Percentiles rank a stretch among this genome's conserved stretches.
phyloP scores from a whole-genome alignment of 164 flowering plant genomes.

The Berberis vulgaris region DNA sequence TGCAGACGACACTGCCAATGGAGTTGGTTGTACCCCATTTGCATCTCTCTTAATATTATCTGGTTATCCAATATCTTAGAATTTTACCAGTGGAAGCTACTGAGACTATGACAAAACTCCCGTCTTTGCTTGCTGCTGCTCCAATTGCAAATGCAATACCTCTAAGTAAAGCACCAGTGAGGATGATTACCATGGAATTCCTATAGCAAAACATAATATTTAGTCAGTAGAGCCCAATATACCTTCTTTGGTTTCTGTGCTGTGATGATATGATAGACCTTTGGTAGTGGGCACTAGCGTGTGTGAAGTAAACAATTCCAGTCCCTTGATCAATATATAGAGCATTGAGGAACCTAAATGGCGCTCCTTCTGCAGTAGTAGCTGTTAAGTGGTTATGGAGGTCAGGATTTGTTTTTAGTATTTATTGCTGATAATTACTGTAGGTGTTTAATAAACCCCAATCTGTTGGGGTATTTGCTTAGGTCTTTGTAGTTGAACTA shows the following conservation, averaged over 20 bases:
- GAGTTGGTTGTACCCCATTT: conserved; percentile 8
- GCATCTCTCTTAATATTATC: conserved; percentile 4
- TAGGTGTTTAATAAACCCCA: too few relatives aligned
- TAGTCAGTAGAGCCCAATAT: neutral
- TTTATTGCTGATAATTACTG: too few relatives aligned
- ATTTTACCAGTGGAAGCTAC: conserved; percentile 7
- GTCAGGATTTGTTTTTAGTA: too few relatives aligned
- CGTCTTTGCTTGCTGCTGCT: conserved; percentile 19
- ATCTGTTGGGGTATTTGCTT: too few relatives aligned
- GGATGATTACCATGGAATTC: conserved; percentile 3
- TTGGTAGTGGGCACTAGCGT: conserved; percentile 14
- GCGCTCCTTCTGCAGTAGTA: conserved; percentile 10
- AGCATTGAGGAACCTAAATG: conserved; percentile 11
- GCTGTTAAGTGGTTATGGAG: too few relatives aligned
- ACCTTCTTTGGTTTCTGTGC: neutral
- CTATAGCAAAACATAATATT: neutral
- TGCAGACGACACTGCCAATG: neutral
- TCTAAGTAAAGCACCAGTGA: conserved; percentile 1
- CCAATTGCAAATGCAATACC: conserved; percentile 10
- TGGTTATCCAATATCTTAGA: conserved; percentile 9
- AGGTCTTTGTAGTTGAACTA: too few relatives aligned
- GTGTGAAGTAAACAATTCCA: conserved; percentile 21
- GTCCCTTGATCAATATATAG: conserved; percentile 15
- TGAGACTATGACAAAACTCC: conserved; percentile 13
- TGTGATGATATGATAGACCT: neutral